Evolutionary conservation across 2,329 filamentous ascomycete genomes (phyloP), one percentile per base, ranked within the genome.

Genomic region (Thermomyces lanuginosus): DNA sequence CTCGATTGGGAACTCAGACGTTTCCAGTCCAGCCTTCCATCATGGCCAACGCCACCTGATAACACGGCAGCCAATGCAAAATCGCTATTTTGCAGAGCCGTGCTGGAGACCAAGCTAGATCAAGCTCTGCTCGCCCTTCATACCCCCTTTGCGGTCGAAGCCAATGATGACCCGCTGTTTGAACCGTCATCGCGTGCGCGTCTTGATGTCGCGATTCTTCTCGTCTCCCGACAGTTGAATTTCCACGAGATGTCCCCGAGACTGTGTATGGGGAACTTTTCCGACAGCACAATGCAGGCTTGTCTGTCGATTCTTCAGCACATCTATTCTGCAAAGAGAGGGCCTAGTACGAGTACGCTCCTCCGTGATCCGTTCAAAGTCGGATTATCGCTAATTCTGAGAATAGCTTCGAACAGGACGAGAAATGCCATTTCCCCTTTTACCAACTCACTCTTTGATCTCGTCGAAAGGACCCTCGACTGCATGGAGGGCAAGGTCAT

Each of bases 1-100:
- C 31, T 57, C n/a, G 54, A 58, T 24, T 49, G 45, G 34, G 52
- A 56, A 16, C 33, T 58, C 4, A 46, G 36, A 16, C 42, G 44
- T 4, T 38, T 49, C 10, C 37, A 55, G 8, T 44, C 46, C 4
- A 40, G 41, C 3, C 46, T 56, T 19, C 51, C 53, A 1, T 10
- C 31, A 0, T 57, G 53, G 53, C 21, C 30, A 3, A 9, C 24
- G 2, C 13, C 35, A 5, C 38, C 32, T 8, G 41, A 46, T 14
- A 21, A 36, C 1, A 33, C 38, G 6, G n/a, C n/a, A n/a, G 33
- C 32, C 1, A 41, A 45, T 13, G 41, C 45, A 13, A 49, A 48
- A 27, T 28, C 46, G 2, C 35, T 34, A 3, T 29, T 56, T 11
- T 45, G 48, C 36, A 49, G 44, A 27, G 37, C 48, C 1, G 36